These are phyloP conservation scores for Pichia membranifaciens DNA, from an alignment of 805 yeast genomes.

Conservation along the genomic window DNA sequence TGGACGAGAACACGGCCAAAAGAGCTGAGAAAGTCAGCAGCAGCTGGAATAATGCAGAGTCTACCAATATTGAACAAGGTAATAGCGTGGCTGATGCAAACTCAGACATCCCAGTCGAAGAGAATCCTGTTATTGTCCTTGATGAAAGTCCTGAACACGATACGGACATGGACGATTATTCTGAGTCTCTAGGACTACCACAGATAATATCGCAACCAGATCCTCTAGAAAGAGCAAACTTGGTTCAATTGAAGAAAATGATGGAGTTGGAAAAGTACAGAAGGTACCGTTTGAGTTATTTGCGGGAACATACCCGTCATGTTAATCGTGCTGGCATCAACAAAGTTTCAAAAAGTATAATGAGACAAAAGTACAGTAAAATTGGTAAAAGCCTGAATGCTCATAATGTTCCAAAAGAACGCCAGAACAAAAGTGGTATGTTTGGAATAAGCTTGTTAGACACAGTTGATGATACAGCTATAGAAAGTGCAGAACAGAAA, in stretches of 20 bases:
- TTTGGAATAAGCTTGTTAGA: slow-evolving; percentile 20
- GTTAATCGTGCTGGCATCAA: slow-evolving; percentile 12
- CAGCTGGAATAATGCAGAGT: slow-evolving; percentile 14
- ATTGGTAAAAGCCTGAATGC: not conserved
- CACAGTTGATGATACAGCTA: slow-evolving; percentile 13
- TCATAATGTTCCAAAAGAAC: slow-evolving; percentile 17
- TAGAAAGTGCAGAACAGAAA: slow-evolving; percentile 11
- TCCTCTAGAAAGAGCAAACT: slow-evolving; percentile 29
- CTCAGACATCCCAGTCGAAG: not conserved
- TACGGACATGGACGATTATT: not conserved
- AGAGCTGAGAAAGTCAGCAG: slow-evolving; percentile 16
- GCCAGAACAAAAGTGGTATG: slow-evolving; percentile 23
- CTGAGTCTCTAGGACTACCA: slow-evolving; percentile 4
- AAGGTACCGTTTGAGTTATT: slow-evolving; percentile 41
- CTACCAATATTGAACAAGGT: slow-evolving; percentile 9
- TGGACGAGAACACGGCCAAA: not conserved
- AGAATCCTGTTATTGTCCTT: slow-evolving; percentile 5
- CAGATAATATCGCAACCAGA: slow-evolving; percentile 16
- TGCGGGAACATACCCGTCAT: slow-evolving; percentile 29
- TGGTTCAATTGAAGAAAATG: slow-evolving; percentile 29
- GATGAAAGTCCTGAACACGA: slow-evolving; percentile 5
- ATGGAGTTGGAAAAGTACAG: slow-evolving; percentile 42
- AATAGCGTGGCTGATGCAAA: not conserved
- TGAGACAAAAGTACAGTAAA: slow-evolving; percentile 9
- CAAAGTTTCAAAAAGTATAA: slow-evolving; percentile 8